phyloP scores from a whole-genome alignment of 148 eudicot genomes.

The Simmondsia chinensis region DNA sequence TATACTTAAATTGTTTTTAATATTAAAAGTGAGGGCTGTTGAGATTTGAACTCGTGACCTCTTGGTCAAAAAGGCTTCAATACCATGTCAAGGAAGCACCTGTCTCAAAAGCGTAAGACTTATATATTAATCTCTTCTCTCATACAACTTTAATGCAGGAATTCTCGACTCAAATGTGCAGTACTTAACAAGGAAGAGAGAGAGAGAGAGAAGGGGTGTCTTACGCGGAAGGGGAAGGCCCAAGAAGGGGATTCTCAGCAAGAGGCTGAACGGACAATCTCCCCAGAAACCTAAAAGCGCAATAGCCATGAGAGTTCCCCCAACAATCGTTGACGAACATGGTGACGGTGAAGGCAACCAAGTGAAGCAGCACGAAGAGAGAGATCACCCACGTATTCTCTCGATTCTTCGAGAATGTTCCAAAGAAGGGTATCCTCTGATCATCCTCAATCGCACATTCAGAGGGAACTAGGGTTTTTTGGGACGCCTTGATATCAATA shows the following conservation, averaged over 20 bases:
- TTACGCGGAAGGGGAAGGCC: constrained; percentile 69
- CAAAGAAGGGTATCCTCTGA: constrained; percentile 44
- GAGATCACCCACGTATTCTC: constrained; percentile 75
- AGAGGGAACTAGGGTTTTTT: constrained; percentile 5
- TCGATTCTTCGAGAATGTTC: constrained; percentile 41
- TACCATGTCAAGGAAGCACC: too few species aligned
- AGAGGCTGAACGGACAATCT: constrained; percentile 71
- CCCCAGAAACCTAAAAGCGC: constrained; percentile 36
- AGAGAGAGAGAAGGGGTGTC: constrained; percentile 3
- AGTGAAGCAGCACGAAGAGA: constrained; percentile 47
- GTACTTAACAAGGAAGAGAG: constrained; percentile 2
- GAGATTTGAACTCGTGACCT: too few species aligned
- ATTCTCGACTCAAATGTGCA: too few species aligned
- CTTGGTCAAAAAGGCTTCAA: too few species aligned
- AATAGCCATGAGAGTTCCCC: constrained; percentile 46
- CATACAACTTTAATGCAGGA: too few species aligned
- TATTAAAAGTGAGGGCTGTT: too few species aligned
- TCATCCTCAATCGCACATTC: constrained; percentile 21
- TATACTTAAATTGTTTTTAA: too few species aligned
- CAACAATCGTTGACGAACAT: constrained; percentile 70
- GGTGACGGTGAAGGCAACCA: constrained; percentile 44
- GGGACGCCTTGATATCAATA: constrained; percentile 22
- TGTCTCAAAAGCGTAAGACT: too few species aligned
- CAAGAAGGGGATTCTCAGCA: constrained; percentile 71
- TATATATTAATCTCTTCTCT: too few species aligned